phyloP scores from a whole-genome alignment of 257 asterid genomes.

The Nicotiana attenuata region DNA sequence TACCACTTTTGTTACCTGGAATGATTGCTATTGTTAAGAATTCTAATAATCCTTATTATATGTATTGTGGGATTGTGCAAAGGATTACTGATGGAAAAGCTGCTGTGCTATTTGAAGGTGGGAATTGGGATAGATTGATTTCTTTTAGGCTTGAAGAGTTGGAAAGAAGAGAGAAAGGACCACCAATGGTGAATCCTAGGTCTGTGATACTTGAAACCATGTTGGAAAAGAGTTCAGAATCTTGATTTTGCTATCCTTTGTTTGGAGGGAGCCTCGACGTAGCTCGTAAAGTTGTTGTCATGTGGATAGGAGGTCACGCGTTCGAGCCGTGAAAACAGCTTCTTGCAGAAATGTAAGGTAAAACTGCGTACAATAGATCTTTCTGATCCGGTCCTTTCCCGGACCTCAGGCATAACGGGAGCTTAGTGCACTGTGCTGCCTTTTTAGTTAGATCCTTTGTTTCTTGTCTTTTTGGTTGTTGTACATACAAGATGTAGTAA shows the following conservation, averaged over 20 bases:
- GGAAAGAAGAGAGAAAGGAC: constrained; percentile 75
- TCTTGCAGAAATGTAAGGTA: too few species aligned
- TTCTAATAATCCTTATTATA: constrained; percentile 48
- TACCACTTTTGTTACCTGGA: constrained; percentile 82
- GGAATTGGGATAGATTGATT: constrained; percentile 72
- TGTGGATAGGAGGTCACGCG: fast-evolving
- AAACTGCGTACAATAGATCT: too few species aligned
- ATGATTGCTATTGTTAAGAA: constrained; percentile 89
- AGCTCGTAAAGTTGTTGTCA: too few species aligned
- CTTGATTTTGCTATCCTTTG: not conserved
- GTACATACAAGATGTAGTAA: constrained; percentile 4
- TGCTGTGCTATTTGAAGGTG: constrained; percentile 86
- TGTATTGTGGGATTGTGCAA: constrained; percentile 89
- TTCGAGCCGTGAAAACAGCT: too few species aligned
- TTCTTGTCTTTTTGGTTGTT: not conserved
- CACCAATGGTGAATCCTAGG: constrained; percentile 77
- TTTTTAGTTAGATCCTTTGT: not conserved
- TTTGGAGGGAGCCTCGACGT: not conserved
- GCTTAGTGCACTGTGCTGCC: fast-evolving
- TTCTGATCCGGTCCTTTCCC: too few species aligned
- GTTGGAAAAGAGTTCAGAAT: constrained; percentile 25
- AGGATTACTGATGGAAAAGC: constrained; percentile 90
- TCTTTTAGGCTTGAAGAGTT: constrained; percentile 81
- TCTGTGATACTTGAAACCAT: constrained; percentile 61
- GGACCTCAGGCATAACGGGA: fast-evolving